Conservation (phyloP, 2,329 filamentous ascomycete species). For the Pseudophaeomoniella oleicola region DNA sequence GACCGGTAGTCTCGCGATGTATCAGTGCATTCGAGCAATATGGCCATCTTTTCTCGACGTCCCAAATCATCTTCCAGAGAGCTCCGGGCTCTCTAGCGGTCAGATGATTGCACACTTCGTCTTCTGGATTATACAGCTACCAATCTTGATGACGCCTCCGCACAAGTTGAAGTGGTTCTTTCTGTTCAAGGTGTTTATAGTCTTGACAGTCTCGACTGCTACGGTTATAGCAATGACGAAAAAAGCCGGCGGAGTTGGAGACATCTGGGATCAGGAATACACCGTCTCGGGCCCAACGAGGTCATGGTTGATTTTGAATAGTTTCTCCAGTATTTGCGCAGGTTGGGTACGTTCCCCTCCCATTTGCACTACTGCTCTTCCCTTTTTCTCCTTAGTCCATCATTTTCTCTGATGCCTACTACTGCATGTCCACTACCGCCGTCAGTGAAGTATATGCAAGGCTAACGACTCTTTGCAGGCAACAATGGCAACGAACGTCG, state of each 20-base stretch:
- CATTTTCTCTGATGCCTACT: too few species aligned
- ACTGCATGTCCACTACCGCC: too few species aligned
- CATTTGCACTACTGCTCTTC: too few species aligned
- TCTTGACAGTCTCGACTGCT: conserved; percentile 46
- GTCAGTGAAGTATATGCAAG: too few species aligned
- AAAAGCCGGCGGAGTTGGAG: conserved; percentile 33
- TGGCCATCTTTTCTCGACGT: conserved; percentile 30
- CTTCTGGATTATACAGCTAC: conserved; percentile 28
- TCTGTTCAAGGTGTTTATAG: conserved; percentile 23
- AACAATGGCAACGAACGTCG: neutral
- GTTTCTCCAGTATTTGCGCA: neutral
- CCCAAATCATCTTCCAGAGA: conserved; percentile 23
- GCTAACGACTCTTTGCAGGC: neutral
- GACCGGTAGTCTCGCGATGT: conserved; percentile 17
- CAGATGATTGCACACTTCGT: conserved; percentile 29
- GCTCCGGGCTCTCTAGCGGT: conserved; percentile 28
- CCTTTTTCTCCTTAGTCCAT: too few species aligned
- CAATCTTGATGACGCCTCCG: conserved; percentile 27
- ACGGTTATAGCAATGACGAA: conserved; percentile 50
- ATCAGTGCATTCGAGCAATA: conserved; percentile 20
- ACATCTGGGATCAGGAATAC: conserved; percentile 30
- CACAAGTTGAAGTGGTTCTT: conserved; percentile 25
- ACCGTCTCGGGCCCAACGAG: conserved; percentile 34
- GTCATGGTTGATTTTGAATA: conserved; percentile 24
- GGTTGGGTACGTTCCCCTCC: neutral